A percentile compares a stretch with the other conserved stretches of the same genome.
Evolutionary conservation across 2,329 filamentous ascomycete species (phyloP).

Genomic region (Colletotrichum cereale): DNA sequence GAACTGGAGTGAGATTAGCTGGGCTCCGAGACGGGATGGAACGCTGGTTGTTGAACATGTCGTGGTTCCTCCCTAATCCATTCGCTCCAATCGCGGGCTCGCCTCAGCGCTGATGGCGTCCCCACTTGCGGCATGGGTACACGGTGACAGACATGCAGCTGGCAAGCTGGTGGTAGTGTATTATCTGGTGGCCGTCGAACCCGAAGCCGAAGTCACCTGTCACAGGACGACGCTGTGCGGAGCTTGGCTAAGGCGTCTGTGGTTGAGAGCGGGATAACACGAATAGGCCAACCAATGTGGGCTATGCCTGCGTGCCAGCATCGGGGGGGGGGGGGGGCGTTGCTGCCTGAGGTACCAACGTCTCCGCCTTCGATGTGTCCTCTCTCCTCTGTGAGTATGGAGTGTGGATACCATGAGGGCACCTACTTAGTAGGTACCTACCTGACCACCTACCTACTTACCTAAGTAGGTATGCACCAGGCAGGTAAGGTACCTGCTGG

Average conservation of each 20-base stretch:
- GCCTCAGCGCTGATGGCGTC: conserved; percentile 16
- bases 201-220: neutral
- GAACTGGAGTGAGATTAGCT: conserved; percentile 24
- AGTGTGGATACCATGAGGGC: too few relatives aligned
- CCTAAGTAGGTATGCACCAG: neutral
- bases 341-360: conserved; percentile 18
- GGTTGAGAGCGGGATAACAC: neutral
- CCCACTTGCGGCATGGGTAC: conserved; percentile 19
- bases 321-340: neutral
- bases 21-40: conserved; percentile 1
- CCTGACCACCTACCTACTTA: neutral
- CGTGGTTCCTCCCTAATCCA: conserved; percentile 3
- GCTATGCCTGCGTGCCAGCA: neutral
- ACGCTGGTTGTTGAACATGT: conserved; percentile 12
- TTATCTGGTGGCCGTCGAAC: neutral
- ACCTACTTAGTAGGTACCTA: too few relatives aligned
- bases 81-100: conserved; percentile 37
- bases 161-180: conserved; percentile 5
- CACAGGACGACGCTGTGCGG: neutral
- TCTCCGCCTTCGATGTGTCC: neutral
- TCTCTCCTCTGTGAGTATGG: neutral
- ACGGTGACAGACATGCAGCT: conserved; percentile 17
- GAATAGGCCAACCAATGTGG: neutral
- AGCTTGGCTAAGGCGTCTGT: neutral
- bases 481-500: too few relatives aligned